These are phyloP conservation scores for Teunomyces cretensis DNA, from an alignment of 805 yeast species.

Conservation along the genomic window DNA sequence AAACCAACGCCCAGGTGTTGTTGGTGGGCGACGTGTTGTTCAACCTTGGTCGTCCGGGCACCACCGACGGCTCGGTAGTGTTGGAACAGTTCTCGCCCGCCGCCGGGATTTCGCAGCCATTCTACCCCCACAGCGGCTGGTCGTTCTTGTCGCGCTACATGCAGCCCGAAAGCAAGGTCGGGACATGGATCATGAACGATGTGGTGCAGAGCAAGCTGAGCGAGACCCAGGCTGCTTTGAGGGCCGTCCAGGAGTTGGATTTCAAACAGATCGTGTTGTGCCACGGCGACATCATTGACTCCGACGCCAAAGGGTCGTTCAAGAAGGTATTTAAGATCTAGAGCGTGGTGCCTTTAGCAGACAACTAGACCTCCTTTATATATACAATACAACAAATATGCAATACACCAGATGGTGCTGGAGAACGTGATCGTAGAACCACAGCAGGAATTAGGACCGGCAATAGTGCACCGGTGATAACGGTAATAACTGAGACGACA, in stretches of 20 bases:
- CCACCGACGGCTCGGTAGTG: conserved; percentile 5
- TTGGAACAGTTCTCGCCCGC: conserved; percentile 16
- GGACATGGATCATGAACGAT: conserved; percentile 2
- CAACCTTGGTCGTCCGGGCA: conserved; percentile 11
- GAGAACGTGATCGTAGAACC: no score
- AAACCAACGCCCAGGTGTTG: conserved; percentile 9
- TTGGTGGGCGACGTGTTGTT: conserved; percentile 14
- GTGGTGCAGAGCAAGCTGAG: neutral
- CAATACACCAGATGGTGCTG: no score
- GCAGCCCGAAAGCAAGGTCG: conserved; percentile 12
- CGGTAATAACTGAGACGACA: no score
- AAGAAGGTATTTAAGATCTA: no score
- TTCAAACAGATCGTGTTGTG: conserved; percentile 53
- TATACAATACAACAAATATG: no score
- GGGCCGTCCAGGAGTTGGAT: conserved; percentile 11
- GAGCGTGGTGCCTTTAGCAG: no score
- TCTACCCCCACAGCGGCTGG: conserved; percentile 14
- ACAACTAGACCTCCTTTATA: no score
- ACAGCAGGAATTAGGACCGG: no score
- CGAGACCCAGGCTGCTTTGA: neutral
- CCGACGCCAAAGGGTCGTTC: conserved; percentile 21
- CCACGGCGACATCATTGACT: conserved; percentile 58
- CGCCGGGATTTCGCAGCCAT: conserved; percentile 11
- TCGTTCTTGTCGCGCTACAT: conserved; percentile 12
- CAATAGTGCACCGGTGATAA: no score